Evolutionary conservation across 1,284 basidiomycete species (phyloP).

Genomic region (Clitocybe nebularis): DNA sequence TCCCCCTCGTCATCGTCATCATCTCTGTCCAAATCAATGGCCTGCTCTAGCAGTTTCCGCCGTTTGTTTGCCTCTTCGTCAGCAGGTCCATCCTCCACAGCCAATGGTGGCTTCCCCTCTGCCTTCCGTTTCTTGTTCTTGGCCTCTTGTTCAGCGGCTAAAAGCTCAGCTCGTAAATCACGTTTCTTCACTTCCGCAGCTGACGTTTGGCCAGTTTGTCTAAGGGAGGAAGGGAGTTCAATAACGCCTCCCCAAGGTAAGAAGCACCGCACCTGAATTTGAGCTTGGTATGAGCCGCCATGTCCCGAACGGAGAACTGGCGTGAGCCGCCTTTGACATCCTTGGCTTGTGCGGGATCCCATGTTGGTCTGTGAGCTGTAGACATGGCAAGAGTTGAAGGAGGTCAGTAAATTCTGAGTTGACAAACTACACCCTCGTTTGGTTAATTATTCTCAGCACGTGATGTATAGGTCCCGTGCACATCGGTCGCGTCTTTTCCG

Average conservation of each 20-base stretch:
- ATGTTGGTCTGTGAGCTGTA: slow-evolving; percentile 86
- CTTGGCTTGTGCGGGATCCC: slow-evolving; percentile 84
- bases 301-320: slow-evolving; percentile 85
- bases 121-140: slow-evolving; percentile 87
- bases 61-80: slow-evolving; percentile 71
- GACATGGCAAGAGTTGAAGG: slow-evolving; percentile 49
- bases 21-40: slow-evolving; percentile 82
- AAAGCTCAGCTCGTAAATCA: slow-evolving; percentile 80
- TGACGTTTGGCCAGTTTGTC: slow-evolving; percentile 84
- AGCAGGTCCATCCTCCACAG: slow-evolving; percentile 35
- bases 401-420: not conserved
- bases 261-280: slow-evolving; percentile 75
- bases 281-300: slow-evolving; percentile 91
- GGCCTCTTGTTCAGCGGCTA: slow-evolving; percentile 80
- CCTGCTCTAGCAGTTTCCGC: slow-evolving; percentile 78
- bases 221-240: slow-evolving; percentile 23
- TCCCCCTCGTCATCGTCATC: slow-evolving; percentile 66
- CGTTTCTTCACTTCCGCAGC: slow-evolving; percentile 68
- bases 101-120: slow-evolving; percentile 58
- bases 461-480: too few relatives aligned
- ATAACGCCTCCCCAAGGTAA: not conserved
- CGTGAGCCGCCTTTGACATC: slow-evolving; percentile 85
- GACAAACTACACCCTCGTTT: not conserved
- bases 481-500: too few relatives aligned
- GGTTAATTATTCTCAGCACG: slow-evolving; percentile 11